phyloP scores from a whole-genome alignment of 805 yeast species.

The Suhomyces vadensis region DNA sequence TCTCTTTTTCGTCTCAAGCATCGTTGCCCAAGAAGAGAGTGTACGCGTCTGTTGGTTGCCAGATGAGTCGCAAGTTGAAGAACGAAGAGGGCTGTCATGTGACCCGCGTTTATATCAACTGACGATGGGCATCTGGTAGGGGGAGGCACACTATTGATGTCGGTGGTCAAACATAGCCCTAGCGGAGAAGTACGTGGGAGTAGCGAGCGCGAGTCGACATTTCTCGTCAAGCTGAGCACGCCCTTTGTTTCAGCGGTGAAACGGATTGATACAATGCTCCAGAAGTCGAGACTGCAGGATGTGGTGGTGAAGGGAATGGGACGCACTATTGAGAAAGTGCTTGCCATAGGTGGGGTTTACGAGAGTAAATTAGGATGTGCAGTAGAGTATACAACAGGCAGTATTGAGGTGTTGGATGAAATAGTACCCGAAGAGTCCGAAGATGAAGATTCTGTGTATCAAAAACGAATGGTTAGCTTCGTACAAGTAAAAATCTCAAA shows the following conservation, averaged over 20 bases:
- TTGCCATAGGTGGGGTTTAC: conserved; percentile 64
- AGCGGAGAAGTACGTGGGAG: conserved; percentile 42
- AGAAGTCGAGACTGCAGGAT: conserved; percentile 37
- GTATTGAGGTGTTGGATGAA: conserved; percentile 74
- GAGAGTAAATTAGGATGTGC: conserved; percentile 48
- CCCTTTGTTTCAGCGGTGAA: conserved; percentile 77
- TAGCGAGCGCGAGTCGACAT: conserved; percentile 47
- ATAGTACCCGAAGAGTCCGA: conserved; percentile 27
- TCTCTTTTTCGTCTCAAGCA: conserved; percentile 14
- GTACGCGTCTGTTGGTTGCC: neutral
- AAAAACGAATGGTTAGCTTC: conserved; percentile 49
- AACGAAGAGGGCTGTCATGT: neutral
- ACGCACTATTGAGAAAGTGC: conserved; percentile 55
- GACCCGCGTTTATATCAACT: neutral
- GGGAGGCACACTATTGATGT: neutral
- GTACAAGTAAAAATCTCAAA: conserved; percentile 43
- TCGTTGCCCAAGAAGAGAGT: neutral
- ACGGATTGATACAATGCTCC: conserved; percentile 55
- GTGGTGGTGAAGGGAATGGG: conserved; percentile 78
- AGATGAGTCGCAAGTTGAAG: neutral
- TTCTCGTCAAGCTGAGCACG: conserved; percentile 62
- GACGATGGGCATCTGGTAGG: neutral
- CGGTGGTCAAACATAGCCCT: conserved; percentile 55
- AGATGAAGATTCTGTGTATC: conserved; percentile 33
- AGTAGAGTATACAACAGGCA: conserved; percentile 64